Percentiles rank a stretch among this genome's conserved stretches.
These are phyloP conservation scores for Crithidia expoeki DNA, from an alignment of 208 protist species.

Conservation along the genomic window DNA sequence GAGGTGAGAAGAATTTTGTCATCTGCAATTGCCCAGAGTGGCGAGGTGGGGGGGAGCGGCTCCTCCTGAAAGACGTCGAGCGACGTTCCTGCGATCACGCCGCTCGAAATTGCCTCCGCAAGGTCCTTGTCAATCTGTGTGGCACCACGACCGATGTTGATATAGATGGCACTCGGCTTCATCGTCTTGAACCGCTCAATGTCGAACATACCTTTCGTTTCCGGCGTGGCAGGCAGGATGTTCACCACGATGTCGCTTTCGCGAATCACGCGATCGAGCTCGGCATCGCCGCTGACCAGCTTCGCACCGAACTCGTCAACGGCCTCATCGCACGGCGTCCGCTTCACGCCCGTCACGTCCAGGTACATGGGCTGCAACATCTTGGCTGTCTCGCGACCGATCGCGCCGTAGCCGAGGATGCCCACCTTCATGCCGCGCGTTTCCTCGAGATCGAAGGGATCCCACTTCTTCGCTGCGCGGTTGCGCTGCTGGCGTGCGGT, in stretches of 20 bases:
- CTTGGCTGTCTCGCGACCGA: constrained; percentile 51
- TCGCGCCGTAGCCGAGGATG: constrained; percentile 81
- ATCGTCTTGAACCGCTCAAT: constrained; percentile 57
- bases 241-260: constrained; percentile 75
- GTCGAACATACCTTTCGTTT: constrained; percentile 67
- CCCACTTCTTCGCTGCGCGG: constrained; percentile 48
- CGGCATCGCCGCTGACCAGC: constrained; percentile 31
- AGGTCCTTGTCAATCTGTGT: constrained; percentile 65
- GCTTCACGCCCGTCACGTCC: constrained; percentile 55
- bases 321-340: constrained; percentile 5
- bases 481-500: constrained; percentile 50
- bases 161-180: constrained; percentile 70
- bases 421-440: constrained; percentile 64
- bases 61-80: constrained; percentile 83
- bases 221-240: constrained; percentile 62
- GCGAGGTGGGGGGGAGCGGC: constrained; percentile 52
- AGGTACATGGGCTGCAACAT: constrained; percentile 47
- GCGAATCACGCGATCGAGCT: constrained; percentile 51
- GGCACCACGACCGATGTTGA: constrained; percentile 74
- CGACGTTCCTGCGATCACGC: constrained; percentile 58
- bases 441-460: constrained; percentile 57
- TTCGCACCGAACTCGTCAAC: constrained; percentile 56
- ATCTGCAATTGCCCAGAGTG: constrained; percentile 58
- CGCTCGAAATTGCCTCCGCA: constrained; percentile 43
- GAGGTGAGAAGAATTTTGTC: constrained; percentile 65